Conservation (phyloP, 192 early-diverging fungal species). For the Linnemannia hyalina region DNA sequence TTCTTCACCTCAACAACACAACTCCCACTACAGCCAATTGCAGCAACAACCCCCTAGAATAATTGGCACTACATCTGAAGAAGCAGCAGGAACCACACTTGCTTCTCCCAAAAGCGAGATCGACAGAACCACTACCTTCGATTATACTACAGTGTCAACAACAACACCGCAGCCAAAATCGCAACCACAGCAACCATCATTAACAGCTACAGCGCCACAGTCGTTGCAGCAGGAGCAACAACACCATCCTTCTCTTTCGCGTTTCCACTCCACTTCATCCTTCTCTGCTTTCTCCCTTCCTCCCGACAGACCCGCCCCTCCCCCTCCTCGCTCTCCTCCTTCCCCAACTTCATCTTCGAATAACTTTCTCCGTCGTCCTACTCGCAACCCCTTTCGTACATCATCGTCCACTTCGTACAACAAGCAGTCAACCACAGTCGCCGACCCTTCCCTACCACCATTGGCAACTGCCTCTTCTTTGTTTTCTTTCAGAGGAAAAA, state of each 20-base stretch:
- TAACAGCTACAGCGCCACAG: too few relatives aligned
- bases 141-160: not conserved
- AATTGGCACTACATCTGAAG: not conserved
- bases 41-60: slow-evolving; percentile 2
- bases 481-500: not conserved
- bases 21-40: not conserved
- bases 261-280: slow-evolving; percentile 12
- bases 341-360: not conserved
- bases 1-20: slow-evolving; percentile 3
- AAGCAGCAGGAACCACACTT: not conserved
- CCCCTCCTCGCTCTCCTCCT: slow-evolving; percentile 23
- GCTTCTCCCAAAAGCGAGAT: not conserved
- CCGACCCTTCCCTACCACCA: not conserved
- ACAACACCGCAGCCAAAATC: too few relatives aligned
- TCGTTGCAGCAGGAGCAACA: not conserved
- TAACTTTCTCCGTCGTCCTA: not conserved
- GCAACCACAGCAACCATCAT: too few relatives aligned
- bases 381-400: not conserved
- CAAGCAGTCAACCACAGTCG: too few relatives aligned
- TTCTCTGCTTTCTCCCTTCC: slow-evolving; percentile 28
- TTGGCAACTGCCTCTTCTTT: not conserved
- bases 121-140: not conserved
- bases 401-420: slow-evolving; percentile 6
- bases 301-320: slow-evolving; percentile 34
- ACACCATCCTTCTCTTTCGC: not conserved